phyloP scores from a whole-genome alignment of 73 alveolate genomes.

The Tetrahymena elliotti region DNA sequence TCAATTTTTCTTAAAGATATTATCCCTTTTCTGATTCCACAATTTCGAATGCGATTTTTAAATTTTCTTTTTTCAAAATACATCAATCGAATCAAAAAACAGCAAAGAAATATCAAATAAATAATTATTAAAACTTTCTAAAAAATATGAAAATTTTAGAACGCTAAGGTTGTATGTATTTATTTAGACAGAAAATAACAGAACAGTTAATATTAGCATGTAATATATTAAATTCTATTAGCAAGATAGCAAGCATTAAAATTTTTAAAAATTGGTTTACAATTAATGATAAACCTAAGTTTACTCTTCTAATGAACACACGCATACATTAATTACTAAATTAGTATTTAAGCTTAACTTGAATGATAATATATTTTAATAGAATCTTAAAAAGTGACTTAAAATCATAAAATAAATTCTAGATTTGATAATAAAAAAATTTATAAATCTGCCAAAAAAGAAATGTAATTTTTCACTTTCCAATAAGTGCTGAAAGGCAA shows the following conservation, averaged over 20 bases:
- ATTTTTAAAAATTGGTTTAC: neutral
- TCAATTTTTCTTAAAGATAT: neutral
- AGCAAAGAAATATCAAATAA: neutral
- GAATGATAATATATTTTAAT: too few species aligned
- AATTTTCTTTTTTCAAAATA: too few species aligned
- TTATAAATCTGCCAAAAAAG: neutral
- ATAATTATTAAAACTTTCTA: neutral
- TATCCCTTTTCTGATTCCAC: neutral
- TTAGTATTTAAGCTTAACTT: too few species aligned
- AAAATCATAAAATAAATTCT: neutral
- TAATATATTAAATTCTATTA: too few species aligned
- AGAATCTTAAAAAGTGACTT: neutral
- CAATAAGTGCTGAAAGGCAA: neutral
- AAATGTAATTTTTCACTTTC: too few species aligned
- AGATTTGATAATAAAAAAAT: too few species aligned
- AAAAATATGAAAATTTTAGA: neutral
- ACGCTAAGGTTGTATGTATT: neutral
- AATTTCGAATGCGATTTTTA: neutral
- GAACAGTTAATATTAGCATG: neutral
- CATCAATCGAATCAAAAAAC: neutral
- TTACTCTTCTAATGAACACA: neutral
- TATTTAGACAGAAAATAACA: neutral
- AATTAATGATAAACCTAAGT: neutral
- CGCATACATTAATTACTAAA: neutral
- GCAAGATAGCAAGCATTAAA: neutral